Evolutionary conservation across 1,284 basidiomycete genomes (phyloP).

Genomic region (Tremellales sp.): DNA sequence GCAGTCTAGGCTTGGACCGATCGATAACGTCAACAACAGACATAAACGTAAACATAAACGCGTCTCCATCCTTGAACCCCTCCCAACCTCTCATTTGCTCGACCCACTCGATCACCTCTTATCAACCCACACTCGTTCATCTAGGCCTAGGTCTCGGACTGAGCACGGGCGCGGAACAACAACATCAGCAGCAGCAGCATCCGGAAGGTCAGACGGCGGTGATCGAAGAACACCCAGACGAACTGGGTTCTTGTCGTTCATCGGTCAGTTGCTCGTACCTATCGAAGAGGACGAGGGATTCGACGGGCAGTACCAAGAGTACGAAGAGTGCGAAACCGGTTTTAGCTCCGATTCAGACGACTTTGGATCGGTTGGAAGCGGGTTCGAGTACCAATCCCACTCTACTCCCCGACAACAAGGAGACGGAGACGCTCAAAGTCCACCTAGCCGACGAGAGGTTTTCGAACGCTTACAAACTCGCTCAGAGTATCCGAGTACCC

Average conservation of each 20-base stretch:
- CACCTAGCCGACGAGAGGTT: constrained; percentile 4
- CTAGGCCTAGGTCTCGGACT: not conserved
- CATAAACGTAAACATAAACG: constrained; percentile 4
- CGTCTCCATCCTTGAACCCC: constrained; percentile 18
- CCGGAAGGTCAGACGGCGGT: constrained; percentile 3
- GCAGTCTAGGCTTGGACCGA: no score
- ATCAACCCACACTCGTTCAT: constrained; percentile 4
- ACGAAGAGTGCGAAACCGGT: not conserved
- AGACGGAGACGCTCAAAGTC: constrained; percentile 1
- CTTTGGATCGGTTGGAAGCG: not conserved
- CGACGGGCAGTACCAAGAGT: not conserved
- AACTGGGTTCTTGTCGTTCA: constrained; percentile 13
- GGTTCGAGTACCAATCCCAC: constrained; percentile 5
- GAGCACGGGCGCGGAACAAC: not conserved
- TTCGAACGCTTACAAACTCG: not conserved
- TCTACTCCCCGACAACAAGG: constrained; percentile 1
- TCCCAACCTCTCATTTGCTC: constrained; percentile 17
- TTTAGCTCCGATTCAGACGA: not conserved
- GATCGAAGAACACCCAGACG: constrained; percentile 1
- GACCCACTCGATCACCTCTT: constrained; percentile 21
- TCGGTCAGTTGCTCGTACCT: constrained; percentile 18
- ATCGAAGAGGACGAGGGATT: constrained; percentile 3
- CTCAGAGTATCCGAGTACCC: not conserved
- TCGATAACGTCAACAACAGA: not conserved
- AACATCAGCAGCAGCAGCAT: not conserved